These are phyloP conservation scores for Aspergillus steynii DNA, from an alignment of 495 filamentous ascomycete genomes.

Conservation along the genomic window DNA sequence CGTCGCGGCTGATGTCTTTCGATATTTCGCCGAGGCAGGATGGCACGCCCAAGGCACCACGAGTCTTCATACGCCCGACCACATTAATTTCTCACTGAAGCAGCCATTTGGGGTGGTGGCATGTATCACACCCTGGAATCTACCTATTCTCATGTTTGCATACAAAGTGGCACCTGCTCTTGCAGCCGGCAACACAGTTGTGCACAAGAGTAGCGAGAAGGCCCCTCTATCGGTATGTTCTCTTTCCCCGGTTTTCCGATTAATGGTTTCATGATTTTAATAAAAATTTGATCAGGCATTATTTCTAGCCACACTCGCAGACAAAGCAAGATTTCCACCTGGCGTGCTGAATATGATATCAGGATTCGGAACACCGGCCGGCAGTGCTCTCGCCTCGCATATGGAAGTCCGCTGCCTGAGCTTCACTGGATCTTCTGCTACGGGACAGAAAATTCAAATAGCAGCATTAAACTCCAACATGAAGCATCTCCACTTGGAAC, in stretches of 20 bases:
- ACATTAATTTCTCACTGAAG: constrained; percentile 46
- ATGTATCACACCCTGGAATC: constrained; percentile 39
- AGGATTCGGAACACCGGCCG: constrained; percentile 53
- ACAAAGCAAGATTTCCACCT: constrained; percentile 55
- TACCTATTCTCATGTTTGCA: constrained; percentile 27
- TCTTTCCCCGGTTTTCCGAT: not conserved
- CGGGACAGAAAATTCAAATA: constrained; percentile 84
- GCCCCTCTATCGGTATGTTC: constrained; percentile 52
- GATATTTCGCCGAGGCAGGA: constrained; percentile 29
- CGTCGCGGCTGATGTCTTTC: constrained; percentile 23
- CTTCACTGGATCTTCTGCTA: constrained; percentile 83
- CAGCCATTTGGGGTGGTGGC: constrained; percentile 38
- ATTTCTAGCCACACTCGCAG: constrained; percentile 72
- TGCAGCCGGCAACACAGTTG: constrained; percentile 56
- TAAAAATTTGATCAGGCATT: constrained; percentile 45
- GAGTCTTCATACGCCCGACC: constrained; percentile 59
- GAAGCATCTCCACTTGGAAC: constrained; percentile 92
- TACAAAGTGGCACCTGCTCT: constrained; percentile 57
- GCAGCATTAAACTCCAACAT: constrained; percentile 76
- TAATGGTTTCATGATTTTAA: not conserved
- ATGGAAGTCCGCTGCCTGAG: constrained; percentile 79
- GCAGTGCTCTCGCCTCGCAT: constrained; percentile 52
- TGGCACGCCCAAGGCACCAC: constrained; percentile 47
- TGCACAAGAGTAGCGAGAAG: constrained; percentile 59
- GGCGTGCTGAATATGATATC: constrained; percentile 58